Conservation (phyloP, 2,329 filamentous ascomycete genomes). For the Diplodia mutila region DNA sequence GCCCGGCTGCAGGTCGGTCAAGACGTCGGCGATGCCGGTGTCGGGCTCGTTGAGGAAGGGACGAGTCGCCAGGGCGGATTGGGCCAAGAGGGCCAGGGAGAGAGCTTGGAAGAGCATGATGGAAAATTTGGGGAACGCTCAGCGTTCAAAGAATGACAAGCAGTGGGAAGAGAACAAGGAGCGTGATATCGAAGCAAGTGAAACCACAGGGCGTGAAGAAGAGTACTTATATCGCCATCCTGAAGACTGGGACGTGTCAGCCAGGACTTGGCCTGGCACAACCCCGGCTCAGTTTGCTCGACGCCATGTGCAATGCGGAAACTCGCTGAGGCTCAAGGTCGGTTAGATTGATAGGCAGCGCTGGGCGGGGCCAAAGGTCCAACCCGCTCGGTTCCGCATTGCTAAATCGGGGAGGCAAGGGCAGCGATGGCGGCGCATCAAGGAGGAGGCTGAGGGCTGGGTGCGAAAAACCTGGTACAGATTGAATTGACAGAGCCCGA, state of each 20-base stretch:
- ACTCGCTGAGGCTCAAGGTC: background rate
- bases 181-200: background rate
- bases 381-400: background rate
- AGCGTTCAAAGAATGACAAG: conserved; percentile 16
- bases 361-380: conserved; percentile 13
- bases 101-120: conserved; percentile 16
- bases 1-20: conserved; percentile 36
- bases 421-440: background rate
- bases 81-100: conserved; percentile 28
- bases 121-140: background rate
- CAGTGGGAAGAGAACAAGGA: background rate
- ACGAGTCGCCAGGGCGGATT: conserved; percentile 37
- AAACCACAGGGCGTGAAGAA: background rate
- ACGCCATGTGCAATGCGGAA: conserved; percentile 1
- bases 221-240: background rate
- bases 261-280: background rate
- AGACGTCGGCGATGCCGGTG: conserved; percentile 38
- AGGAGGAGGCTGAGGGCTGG: background rate
- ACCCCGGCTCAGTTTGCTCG: background rate
- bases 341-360: conserved; percentile 2
- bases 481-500: background rate
- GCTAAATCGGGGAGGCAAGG: background rate
- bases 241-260: background rate
- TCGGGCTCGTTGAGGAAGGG: conserved; percentile 43
- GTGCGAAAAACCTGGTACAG: background rate